A percentile compares a stretch with the other conserved stretches of the same genome.
Evolutionary conservation across 345 rosid genomes (phyloP).

Genomic region (Luvunga scandens): DNA sequence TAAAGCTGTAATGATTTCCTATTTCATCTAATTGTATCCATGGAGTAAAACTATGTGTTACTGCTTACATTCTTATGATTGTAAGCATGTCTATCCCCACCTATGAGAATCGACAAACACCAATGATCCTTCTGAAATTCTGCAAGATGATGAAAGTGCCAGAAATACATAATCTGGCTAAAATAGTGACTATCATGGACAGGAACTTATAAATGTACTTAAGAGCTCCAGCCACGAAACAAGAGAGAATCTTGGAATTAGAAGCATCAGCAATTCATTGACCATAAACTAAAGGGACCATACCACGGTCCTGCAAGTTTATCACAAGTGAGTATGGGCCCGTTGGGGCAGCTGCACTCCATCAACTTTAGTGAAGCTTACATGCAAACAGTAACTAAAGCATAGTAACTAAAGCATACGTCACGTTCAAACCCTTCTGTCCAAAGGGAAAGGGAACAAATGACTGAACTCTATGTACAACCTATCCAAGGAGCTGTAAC

Average conservation of each 20-base stretch:
- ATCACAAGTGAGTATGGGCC: background rate
- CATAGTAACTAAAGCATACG: no score
- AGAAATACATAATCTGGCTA: background rate
- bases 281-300: background rate
- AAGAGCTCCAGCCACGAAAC: background rate
- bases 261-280: background rate
- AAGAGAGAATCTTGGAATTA: background rate
- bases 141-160: background rate
- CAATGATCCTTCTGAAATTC: background rate
- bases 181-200: background rate
- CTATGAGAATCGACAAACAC: background rate
- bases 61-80: background rate
- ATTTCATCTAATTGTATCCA: background rate
- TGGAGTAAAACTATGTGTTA: background rate
- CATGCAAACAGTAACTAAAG: background rate
- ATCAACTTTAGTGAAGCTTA: background rate
- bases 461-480: background rate
- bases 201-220: background rate
- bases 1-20: background rate
- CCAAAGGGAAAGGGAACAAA: background rate
- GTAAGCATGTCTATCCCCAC: background rate
- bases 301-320: background rate
- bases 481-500: background rate
- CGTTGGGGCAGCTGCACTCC: no score
- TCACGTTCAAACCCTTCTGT: background rate